Base-by-base conservation (phyloP, 352 stramenopile genomes). In the Hyaloperonospora brassicae region DNA sequence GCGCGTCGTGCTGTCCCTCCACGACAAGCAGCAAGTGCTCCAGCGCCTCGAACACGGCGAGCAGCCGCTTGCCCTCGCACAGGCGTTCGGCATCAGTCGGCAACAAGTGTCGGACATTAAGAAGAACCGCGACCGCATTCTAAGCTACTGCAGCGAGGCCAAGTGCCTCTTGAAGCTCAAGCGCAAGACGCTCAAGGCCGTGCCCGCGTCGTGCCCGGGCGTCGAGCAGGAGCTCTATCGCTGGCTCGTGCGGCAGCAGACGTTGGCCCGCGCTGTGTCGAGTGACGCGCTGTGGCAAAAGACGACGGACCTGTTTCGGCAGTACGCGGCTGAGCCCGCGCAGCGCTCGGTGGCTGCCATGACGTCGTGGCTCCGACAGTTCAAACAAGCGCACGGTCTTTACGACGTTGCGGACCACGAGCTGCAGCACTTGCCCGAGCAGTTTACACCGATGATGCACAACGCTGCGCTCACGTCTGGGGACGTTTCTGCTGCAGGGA, bases 71-170 rank as follows among this genome's bases (percentile, higher is more conserved):
- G 55, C 62, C 31, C 79, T 92, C 63, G 76, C 82, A 8, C 61
- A 64, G 0, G 50, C 68, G 22, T 87, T 87, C 52, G 76, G 71
- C 34, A 92, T 92, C 57, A 86, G 72, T 41, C 73, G 82, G 1
- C 82, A 92, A 59, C 82, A 92, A 59, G 74, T 92, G 9, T 89
- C 79, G 13, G 82, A 92, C 57, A 90, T 92, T 55, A 92, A 92
- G 66, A 92, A 90, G 61, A 92, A 92, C 68, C 68, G 68, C 38
- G 76, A 86, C 8, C 68, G 82, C 31, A 92, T 92, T 51, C 50
- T 92, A 52, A 68, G 73, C 43, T 89, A 86, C 41, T 92, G 82
- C 40, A 61, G 78, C 2, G 76, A 92, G 46, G 82, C 79, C 47
- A 86, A 87, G 49, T 78, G 89, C 49, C 57, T 87, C 27, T 79